Evolutionary conservation across 441 rosid genomes (phyloP).

Genomic region (Cnidoscolus chayamansa): DNA sequence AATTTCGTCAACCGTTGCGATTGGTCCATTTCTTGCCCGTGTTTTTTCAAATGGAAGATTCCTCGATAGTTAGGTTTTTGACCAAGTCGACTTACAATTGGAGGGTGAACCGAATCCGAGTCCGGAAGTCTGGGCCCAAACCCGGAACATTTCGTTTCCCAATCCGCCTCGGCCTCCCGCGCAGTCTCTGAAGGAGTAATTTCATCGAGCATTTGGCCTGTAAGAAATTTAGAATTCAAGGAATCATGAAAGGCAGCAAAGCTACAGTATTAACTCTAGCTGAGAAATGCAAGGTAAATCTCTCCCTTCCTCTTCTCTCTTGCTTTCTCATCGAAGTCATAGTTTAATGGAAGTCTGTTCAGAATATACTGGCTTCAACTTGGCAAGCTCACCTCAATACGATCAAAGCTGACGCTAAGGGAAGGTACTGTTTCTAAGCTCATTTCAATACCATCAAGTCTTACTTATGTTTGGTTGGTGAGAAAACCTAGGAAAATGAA

Average conservation of each 20-base stretch:
- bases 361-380: slow-evolving; percentile 76
- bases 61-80: not conserved
- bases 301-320: slow-evolving; percentile 2
- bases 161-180: too few relatives aligned
- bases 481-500: not conserved
- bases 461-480: slow-evolving; percentile 2
- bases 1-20: not conserved
- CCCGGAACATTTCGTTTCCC: too few relatives aligned
- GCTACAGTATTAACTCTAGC: slow-evolving; percentile 46
- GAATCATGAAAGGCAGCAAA: slow-evolving; percentile 50
- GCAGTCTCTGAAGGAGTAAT: slow-evolving; percentile 24
- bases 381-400: slow-evolving; percentile 80
- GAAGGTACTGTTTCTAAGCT: slow-evolving; percentile 48
- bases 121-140: too few relatives aligned
- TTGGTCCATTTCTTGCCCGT: not conserved
- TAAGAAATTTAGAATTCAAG: not conserved
- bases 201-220: slow-evolving; percentile 49
- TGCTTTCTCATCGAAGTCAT: not conserved
- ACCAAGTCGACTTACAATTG: too few relatives aligned
- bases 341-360: slow-evolving; percentile 15
- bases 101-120: too few relatives aligned
- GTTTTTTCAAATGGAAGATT: not conserved
- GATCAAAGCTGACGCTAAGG: slow-evolving; percentile 76
- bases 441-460: not conserved
- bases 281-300: slow-evolving; percentile 69